Base-by-base conservation (phyloP, 1,284 basidiomycete genomes). In the Tremellales sp. region DNA sequence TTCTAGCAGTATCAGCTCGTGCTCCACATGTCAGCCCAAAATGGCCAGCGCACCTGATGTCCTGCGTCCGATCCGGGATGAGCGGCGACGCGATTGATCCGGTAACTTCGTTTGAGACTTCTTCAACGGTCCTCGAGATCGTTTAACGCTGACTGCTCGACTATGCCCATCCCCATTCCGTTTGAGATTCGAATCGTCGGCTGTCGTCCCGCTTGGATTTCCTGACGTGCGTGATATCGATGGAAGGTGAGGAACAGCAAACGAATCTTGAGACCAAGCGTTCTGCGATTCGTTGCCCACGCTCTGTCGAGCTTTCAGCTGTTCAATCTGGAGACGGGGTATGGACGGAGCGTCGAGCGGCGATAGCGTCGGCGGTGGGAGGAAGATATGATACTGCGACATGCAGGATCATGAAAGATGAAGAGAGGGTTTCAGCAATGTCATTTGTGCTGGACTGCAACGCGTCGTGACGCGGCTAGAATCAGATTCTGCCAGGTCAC, bases 361-460 rank as follows among this genome's bases (percentile, higher is more conserved):
- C 25, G 4, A 24, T 6, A 44, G 40, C 3, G 26, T 23, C 6
- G 46, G 48, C 19, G 54, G 54, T 11, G 57, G 54, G 19, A 60
- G 45, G 42, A 54, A 60, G 27, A 56, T 47, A 13, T 54, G 54
- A 25, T 46, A 52, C 3, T 48, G 49, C 15, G 29, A 31, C n/a
- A n/a, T n/a, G n/a, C n/a, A n/a, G n/a, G n/a, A n/a, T n/a, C n/a
- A n/a, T n/a, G n/a, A n/a, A n/a, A n/a, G n/a, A n/a, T n/a, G n/a
- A n/a, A n/a, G n/a, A n/a, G n/a, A n/a, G n/a, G n/a, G n/a, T n/a
- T n/a, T n/a, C n/a, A n/a, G n/a, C n/a, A n/a, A n/a, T n/a, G n/a
- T n/a, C n/a, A n/a, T n/a, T n/a, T n/a, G n/a, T n/a, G n/a, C n/a
- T n/a, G n/a, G n/a, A n/a, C n/a, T n/a, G n/a, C n/a, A n/a, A n/a